phyloP scores from a whole-genome alignment of 192 early-diverging fungal genomes.

The Powellomyces hirtus region DNA sequence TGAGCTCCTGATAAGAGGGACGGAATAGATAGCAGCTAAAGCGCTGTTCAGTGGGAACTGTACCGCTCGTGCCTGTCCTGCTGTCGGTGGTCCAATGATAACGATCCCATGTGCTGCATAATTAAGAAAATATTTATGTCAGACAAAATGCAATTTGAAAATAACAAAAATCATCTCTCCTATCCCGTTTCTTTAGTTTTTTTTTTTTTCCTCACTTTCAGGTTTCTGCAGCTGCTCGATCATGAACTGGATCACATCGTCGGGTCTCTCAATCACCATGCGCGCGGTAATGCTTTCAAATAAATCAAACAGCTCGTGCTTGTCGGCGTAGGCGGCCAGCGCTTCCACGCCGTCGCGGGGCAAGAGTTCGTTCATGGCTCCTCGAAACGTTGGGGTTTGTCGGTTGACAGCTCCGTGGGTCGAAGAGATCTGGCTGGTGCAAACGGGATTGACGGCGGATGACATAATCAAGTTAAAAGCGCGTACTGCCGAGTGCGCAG shows the following conservation, averaged over 20 bases:
- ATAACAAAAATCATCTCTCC: neutral
- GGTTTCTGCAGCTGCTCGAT: conserved; percentile 47
- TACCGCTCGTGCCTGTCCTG: conserved; percentile 28
- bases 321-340: conserved; percentile 52
- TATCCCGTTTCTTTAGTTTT: too few relatives aligned
- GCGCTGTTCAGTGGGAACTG: neutral
- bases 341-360: conserved; percentile 27
- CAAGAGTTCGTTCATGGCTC: conserved; percentile 37
- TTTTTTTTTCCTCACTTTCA: conserved; percentile 3
- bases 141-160: too few relatives aligned
- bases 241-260: conserved; percentile 48
- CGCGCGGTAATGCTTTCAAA: conserved; percentile 40
- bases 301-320: conserved; percentile 53
- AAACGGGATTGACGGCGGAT: too few relatives aligned
- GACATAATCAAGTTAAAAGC: too few relatives aligned
- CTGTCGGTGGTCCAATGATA: conserved; percentile 25
- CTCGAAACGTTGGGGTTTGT: too few relatives aligned
- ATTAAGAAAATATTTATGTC: neutral
- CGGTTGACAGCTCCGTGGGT: too few relatives aligned
- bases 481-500: too few relatives aligned
- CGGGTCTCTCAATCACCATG: conserved; percentile 44
- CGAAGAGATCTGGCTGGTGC: too few relatives aligned
- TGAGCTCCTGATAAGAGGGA: neutral
- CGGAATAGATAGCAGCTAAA: too few relatives aligned
- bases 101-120: neutral